Evolutionary conservation across 805 yeast species (phyloP), one percentile per base, ranked within the genome.

Genomic region (Cephaloascus albidus): DNA sequence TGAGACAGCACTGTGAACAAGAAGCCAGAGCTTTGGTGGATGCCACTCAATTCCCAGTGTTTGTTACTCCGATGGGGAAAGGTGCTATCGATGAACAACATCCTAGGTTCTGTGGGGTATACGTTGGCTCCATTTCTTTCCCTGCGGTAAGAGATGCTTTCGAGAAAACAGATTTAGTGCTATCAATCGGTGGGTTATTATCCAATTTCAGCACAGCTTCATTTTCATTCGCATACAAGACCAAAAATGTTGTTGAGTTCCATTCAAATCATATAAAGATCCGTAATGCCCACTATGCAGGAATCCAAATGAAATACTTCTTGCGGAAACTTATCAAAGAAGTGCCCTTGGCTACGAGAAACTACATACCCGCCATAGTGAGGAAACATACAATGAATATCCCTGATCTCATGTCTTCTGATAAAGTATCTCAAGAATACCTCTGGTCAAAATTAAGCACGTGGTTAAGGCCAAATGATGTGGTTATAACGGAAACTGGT

Each of bases 401-500:
- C 3, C 38, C 32, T 16, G 10, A 15, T 16, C 17, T 20, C 26
- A 4, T 17, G 4, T 27, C 17, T 8, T 10, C 32, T 36, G 8
- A 33, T 37, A 12, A 35, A 16, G 47, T 54, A 33, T 39, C 55
- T 17, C 59, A 54, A 38, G 52, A 54, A 37, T 52, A 53, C 49
- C 43, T 54, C 40, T 54, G 59, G 59, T 38, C 43, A 30, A 45
- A 49, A 38, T 45, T 53, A 15, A 46, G 54, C 18, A 43, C 48
- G 18, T 54, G 58, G 58, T 47, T 54, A 45, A 38, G 44, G 39
- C 56, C 52, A 34, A 57, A 57, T n/a, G 59, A 54, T 38, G 45
- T 54, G 36, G 46, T 54, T 40, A 47, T 54, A 39, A 51, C 58
- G 17, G 59, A 54, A 27, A 51, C 57, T 31, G 59, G 59, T 15